Evolutionary conservation across 345 rosid genomes (phyloP), one percentile per base, ranked within the genome.

Genomic region (Hirschfeldia incana): DNA sequence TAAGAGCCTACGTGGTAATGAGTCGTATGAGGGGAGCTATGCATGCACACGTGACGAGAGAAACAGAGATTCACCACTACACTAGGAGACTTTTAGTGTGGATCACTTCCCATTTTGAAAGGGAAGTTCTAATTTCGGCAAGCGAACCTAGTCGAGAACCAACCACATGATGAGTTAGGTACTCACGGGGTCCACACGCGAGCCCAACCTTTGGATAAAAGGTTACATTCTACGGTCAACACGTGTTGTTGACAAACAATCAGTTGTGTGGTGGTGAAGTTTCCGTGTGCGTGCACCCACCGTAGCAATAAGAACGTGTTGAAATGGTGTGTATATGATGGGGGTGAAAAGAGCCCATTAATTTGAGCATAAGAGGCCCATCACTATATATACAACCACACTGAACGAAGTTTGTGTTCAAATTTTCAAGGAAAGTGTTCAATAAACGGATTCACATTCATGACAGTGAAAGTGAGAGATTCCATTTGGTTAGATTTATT

Each of bases 231-330:
- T 53, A 16, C 34, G 67, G 0, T 12, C 12, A 76, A 37, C 87
- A 82, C 84, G 83, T 82, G 27, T 57, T 78, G 16, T 57, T 29
- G 7, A 32, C 62, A 4, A 46, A 34, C 69, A 77, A 73, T 84
- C 89, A 73, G 83, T 66, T 80, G 89, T 73, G 87, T 86, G 90
- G 32, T 89, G 85, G 91, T 69, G 84, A 6, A 33, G 8, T 62
- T 62, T 62, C 21, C 37, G 67, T 64, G 68, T 64, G 15, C 8
- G 67, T n/a, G 67, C 44, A 7, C 63, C 29, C 9, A 55, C 28
- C 61, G 30, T 26, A 58, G 44, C 34, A 34, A n/a, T 6, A 49
- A 49, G 55, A 49, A 49, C 55, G 17, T 53, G 59, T 53, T 26
- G 59, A 7, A 53, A 53, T 16, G 59, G 59, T 16, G 9, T 53